Evolutionary conservation across 2,329 filamentous ascomycete species (phyloP), one percentile per base, ranked within the genome.

Genomic region (Apiospora saccharicola): DNA sequence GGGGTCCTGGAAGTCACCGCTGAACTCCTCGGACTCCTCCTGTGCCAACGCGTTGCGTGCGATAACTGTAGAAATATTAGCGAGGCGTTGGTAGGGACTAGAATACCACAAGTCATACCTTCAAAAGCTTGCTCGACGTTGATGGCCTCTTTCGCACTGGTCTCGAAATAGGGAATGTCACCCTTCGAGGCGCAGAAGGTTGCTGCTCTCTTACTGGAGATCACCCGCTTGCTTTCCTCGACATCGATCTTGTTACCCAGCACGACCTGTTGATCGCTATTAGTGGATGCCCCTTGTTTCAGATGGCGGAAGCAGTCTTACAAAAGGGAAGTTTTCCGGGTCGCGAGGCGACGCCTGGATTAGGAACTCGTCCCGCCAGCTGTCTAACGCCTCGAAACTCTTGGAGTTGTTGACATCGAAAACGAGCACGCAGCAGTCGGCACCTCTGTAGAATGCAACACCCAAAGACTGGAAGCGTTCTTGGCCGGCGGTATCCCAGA

Each of bases 371-470:
- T 99, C 96, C 80, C 96, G 90, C 96, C 96, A 99, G 85, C 95
- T 98, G 83, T 99, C 96, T 73, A 99, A 90, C 19, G 96, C 97
- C 82, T 99, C 96, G 83, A 99, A 99, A 83, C 95, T 98, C 90
- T 99, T 99, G 74, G 95, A 93, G 83, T 98, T 98, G 87, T 99
- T 99, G 84, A 99, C 96, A 81, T 99, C 96, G 87, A 96, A 98
- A 70, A 98, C 96, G 71, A 99, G 88, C 73, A 98, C 96, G 82
- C 96, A 98, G 89, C 96, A 98, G 86, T 99, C 96, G 77, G 96
- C 96, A 75, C 96, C 96, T 75, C 96, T 91, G 86, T 99, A 99
- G 85, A 99, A 99, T 68, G 96, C 96, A 64, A 99, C 96, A 71
- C 96, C 96, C 77, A 99, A 88, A 49, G 95, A 98, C 85, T 99